These are phyloP conservation scores for Cordyceps fumosorosea DNA, from an alignment of 2,329 filamentous ascomycete genomes.

Conservation along the genomic window DNA sequence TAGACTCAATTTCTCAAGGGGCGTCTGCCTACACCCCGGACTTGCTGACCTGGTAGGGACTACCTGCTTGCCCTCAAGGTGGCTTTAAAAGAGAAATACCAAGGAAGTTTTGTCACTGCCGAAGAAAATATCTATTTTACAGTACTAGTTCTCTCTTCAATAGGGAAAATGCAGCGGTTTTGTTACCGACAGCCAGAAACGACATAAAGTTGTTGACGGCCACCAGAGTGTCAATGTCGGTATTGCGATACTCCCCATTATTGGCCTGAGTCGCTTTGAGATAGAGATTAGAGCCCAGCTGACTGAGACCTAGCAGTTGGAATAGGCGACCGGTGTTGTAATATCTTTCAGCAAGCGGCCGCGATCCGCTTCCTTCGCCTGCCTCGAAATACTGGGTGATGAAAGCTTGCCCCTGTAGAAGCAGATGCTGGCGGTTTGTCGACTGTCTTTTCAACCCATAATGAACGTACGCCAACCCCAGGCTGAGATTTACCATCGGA, in stretches of 20 bases:
- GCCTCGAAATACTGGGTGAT: slow-evolving; percentile 40
- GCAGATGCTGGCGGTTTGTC: slow-evolving; percentile 81
- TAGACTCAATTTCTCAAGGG: too few relatives aligned
- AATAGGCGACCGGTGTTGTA: slow-evolving; percentile 34
- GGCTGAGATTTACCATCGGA: slow-evolving; percentile 69
- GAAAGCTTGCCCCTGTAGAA: slow-evolving; percentile 80
- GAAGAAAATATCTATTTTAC: not conserved
- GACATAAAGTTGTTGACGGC: slow-evolving; percentile 28
- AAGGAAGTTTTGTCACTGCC: not conserved
- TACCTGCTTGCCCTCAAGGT: not conserved
- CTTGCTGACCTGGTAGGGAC: not conserved
- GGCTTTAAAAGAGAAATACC: too few relatives aligned
- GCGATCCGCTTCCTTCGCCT: not conserved
- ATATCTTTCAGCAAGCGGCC: slow-evolving; percentile 27
- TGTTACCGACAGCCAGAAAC: slow-evolving; percentile 25
- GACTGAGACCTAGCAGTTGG: slow-evolving; percentile 30
- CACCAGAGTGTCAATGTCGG: slow-evolving; percentile 25
- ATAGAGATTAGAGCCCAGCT: slow-evolving; percentile 67
- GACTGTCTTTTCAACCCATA: slow-evolving; percentile 83
- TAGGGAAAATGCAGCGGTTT: slow-evolving; percentile 21
- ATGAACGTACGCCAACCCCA: slow-evolving; percentile 81
- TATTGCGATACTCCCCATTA: slow-evolving; percentile 1
- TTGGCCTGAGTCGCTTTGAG: slow-evolving; percentile 27
- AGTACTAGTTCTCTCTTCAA: slow-evolving; percentile 22
- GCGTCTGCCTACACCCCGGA: too few relatives aligned